Evolutionary conservation across 192 early-diverging fungal species (phyloP).

Genomic region (Funneliformis mosseae): DNA sequence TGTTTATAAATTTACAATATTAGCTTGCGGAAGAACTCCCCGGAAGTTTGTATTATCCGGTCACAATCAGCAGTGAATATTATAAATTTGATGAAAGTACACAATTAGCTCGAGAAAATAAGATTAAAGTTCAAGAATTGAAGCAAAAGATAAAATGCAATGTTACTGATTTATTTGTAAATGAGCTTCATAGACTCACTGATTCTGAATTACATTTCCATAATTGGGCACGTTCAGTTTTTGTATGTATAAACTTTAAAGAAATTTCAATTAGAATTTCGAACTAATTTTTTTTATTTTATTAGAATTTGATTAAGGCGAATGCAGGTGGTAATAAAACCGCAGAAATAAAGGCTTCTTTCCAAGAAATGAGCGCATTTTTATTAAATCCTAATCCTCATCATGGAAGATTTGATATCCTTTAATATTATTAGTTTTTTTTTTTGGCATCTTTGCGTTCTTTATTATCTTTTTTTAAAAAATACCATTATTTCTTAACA

Average conservation of each 20-base stretch:
- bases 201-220: slow-evolving; percentile 71
- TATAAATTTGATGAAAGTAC: slow-evolving; percentile 54
- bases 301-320: slow-evolving; percentile 27
- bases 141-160: slow-evolving; percentile 47
- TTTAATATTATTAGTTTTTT: background rate
- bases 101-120: background rate
- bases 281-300: background rate
- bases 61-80: slow-evolving; percentile 72
- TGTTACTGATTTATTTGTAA: slow-evolving; percentile 57
- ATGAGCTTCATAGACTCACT: slow-evolving; percentile 66
- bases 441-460: background rate
- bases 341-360: slow-evolving; percentile 44
- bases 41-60: slow-evolving; percentile 66
- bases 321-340: slow-evolving; percentile 34
- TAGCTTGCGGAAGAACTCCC: slow-evolving; percentile 68
- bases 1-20: background rate
- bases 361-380: slow-evolving; percentile 55
- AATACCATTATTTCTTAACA: background rate
- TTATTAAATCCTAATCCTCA: slow-evolving; percentile 49
- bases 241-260: background rate
- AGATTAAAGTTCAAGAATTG: slow-evolving; percentile 39
- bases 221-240: slow-evolving; percentile 53
- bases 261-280: background rate
- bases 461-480: background rate
- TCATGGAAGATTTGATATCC: slow-evolving; percentile 36